A percentile compares a stretch with the other conserved stretches of the same genome.
Conservation (phyloP, 2,329 filamentous ascomycete species). For the Pseudocercospora fuligena region DNA sequence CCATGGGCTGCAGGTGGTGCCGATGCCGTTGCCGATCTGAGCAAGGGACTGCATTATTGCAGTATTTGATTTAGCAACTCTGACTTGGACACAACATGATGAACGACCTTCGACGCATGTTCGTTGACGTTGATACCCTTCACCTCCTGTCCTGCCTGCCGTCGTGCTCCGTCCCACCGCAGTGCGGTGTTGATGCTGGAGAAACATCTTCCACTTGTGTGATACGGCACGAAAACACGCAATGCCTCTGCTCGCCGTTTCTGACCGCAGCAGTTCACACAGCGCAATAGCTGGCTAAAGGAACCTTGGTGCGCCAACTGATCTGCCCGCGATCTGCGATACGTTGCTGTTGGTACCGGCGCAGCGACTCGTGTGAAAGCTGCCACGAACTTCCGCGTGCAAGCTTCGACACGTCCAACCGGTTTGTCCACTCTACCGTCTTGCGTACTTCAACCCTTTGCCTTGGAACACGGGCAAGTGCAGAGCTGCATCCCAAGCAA, state of each 20-base stretch:
- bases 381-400: too few relatives aligned
- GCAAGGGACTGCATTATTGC: not conserved
- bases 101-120: not conserved
- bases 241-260: not conserved
- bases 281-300: too few relatives aligned
- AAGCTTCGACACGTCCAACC: too few relatives aligned
- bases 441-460: too few relatives aligned
- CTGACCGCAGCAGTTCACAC: too few relatives aligned
- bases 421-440: too few relatives aligned
- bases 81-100: not conserved
- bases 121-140: not conserved
- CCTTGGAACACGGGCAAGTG: too few relatives aligned
- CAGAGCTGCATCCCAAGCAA: not conserved
- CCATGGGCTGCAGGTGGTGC: not conserved
- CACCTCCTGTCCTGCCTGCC: not conserved
- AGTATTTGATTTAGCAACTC: conserved; percentile 3
- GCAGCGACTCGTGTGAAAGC: too few relatives aligned
- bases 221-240: not conserved
- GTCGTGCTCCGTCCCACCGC: not conserved
- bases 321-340: too few relatives aligned
- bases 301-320: too few relatives aligned
- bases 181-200: not conserved
- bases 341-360: too few relatives aligned
- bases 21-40: not conserved
- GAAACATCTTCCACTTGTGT: not conserved